Conservation (phyloP, 352 stramenopile genomes). For the Phytophthora macrochlamydospora region DNA sequence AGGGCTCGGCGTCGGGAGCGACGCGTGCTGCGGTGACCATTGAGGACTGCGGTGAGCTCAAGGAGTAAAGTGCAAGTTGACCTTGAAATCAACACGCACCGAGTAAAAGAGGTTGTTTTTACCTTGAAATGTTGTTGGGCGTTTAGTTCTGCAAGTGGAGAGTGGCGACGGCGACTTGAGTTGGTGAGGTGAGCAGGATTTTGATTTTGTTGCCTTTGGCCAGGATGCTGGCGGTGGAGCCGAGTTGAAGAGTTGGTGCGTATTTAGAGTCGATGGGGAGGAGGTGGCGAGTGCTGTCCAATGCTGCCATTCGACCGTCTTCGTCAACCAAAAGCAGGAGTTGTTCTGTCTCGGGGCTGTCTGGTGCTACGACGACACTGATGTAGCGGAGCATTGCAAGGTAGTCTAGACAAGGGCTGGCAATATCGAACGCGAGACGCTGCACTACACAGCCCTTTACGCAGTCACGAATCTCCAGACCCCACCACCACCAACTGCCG, state of each 20-base stretch:
- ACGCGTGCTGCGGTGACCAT: constrained; percentile 89
- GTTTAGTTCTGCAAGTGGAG: constrained; percentile 16
- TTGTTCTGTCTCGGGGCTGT: constrained; percentile 7
- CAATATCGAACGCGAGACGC: constrained; percentile 28
- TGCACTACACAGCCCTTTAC: constrained; percentile 26
- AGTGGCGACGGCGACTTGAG: background rate
- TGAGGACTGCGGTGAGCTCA: constrained; percentile 96
- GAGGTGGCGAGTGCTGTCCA: constrained; percentile 27
- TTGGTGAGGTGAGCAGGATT: background rate
- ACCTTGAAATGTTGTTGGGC: background rate
- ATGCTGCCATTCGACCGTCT: constrained; percentile 23
- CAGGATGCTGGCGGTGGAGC: background rate
- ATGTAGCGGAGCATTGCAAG: constrained; percentile 11
- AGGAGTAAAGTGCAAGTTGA: constrained; percentile 1
- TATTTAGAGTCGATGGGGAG: constrained; percentile 22
- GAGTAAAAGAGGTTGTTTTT: background rate
- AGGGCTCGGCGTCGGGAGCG: constrained; percentile 93
- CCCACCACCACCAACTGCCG: constrained; percentile 19
- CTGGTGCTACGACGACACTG: constrained; percentile 1
- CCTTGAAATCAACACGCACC: background rate
- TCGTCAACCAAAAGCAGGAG: constrained; percentile 32
- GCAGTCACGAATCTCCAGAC: constrained; percentile 51
- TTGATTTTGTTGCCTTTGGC: background rate
- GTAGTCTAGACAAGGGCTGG: background rate
- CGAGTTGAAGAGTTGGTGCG: constrained; percentile 6